Evolutionary conservation across 2,329 filamentous ascomycete species (phyloP).

Genomic region (Pseudonectria buxi): DNA sequence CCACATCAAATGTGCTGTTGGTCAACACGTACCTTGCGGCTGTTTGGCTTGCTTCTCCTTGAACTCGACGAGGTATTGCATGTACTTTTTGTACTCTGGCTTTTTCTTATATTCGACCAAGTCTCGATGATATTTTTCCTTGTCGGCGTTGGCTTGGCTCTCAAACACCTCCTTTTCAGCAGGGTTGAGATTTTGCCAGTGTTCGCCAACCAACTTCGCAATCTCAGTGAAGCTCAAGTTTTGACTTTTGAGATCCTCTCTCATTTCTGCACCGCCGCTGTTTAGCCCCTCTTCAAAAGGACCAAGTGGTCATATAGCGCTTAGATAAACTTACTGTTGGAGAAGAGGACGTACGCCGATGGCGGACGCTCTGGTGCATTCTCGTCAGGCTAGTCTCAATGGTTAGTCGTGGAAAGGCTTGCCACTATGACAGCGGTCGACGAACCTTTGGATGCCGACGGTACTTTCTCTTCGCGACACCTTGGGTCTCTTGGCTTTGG

Average conservation of each 20-base stretch:
- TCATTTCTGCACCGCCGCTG: constrained; percentile 49
- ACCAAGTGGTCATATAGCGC: not conserved
- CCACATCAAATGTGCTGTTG: not conserved
- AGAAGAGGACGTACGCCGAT: constrained; percentile 80
- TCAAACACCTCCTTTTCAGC: constrained; percentile 67
- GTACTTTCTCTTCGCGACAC: constrained; percentile 64
- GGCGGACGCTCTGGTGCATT: constrained; percentile 74
- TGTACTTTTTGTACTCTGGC: constrained; percentile 59
- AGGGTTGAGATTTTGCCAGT: constrained; percentile 67
- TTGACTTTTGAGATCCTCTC: constrained; percentile 69
- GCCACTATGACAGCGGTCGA: constrained; percentile 4
- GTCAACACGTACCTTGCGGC: constrained; percentile 41
- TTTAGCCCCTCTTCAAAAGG: constrained; percentile 1
- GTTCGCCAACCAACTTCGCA: constrained; percentile 73
- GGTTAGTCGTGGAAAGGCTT: not conserved
- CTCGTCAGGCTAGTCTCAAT: constrained; percentile 55
- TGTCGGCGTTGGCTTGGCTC: constrained; percentile 62
- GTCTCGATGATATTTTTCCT: constrained; percentile 70
- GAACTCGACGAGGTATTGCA: constrained; percentile 69
- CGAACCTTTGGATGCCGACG: constrained; percentile 68
- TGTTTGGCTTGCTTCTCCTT: constrained; percentile 62
- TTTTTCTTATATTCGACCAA: constrained; percentile 74
- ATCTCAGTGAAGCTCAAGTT: constrained; percentile 78
- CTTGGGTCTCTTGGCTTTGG: constrained; percentile 34
- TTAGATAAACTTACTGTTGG: constrained; percentile 57